Evolutionary conservation across 768 basidiomycete genomes (phyloP).

Genomic region (Leccinum boreale): DNA sequence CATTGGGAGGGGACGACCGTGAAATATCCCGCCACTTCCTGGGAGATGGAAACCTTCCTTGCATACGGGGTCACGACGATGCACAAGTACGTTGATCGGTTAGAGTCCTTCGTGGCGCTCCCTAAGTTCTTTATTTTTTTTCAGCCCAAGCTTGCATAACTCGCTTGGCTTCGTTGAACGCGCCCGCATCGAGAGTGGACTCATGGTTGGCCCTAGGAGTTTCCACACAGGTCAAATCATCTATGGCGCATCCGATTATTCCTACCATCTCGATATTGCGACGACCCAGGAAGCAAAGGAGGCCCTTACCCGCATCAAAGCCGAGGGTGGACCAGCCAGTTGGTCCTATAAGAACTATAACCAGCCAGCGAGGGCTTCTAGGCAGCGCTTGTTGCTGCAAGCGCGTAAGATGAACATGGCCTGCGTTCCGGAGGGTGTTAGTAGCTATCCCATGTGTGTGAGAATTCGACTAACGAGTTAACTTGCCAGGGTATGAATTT

Average conservation of each 20-base stretch:
- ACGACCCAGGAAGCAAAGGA: constrained; percentile 60
- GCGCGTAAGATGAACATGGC: constrained; percentile 64
- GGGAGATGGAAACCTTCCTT: constrained; percentile 74
- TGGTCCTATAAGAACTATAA: constrained; percentile 82
- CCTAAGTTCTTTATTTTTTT: background rate
- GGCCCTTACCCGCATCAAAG: constrained; percentile 65
- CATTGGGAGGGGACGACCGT: constrained; percentile 61
- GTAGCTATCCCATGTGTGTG: constrained; percentile 11
- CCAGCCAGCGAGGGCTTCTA: constrained; percentile 62
- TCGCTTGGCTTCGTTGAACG: constrained; percentile 65
- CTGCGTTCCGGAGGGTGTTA: constrained; percentile 67
- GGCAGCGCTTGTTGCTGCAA: constrained; percentile 60
- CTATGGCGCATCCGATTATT: constrained; percentile 43
- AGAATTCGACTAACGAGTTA: background rate
- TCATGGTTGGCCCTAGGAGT: constrained; percentile 66
- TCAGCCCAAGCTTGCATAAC: constrained; percentile 62
- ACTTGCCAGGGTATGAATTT: constrained; percentile 58
- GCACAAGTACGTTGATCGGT: constrained; percentile 54
- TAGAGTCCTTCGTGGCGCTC: background rate
- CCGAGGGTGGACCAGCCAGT: constrained; percentile 64
- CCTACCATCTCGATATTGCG: constrained; percentile 62
- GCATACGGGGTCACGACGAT: constrained; percentile 75
- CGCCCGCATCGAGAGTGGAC: constrained; percentile 63
- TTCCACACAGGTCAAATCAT: constrained; percentile 68
- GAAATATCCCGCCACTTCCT: constrained; percentile 60